Base-by-base conservation (phyloP, 2,329 filamentous ascomycete genomes). In the Penicillium aurantiogriseum region DNA sequence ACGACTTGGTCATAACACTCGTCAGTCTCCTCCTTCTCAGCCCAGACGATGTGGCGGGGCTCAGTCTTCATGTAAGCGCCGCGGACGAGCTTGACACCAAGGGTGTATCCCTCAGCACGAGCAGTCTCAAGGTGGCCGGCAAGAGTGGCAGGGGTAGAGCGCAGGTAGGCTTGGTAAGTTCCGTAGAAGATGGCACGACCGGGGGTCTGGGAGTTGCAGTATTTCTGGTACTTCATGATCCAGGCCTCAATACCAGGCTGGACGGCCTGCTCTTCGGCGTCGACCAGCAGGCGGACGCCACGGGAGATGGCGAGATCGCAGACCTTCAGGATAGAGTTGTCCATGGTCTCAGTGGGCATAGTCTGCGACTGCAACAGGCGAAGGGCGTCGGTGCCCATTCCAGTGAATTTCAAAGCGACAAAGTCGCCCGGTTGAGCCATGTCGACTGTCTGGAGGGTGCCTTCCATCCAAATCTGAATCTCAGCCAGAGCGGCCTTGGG, bases 1-100 rank as follows among this genome's bases (percentile, higher is more conserved):
- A 82, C 80, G 33, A 85, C 77, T n/a, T 75, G 76, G 63, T 88
- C 82, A 70, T 87, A 88, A 62, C 78, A 80, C 3, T 62, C 59
- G 45, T 81, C 79, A 0, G 79, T 81, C 15, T 80, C 76, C 31
- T 76, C 74, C 61, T 81, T 81, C 42, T 73, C 74, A 31, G 77
- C 74, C 69, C 78, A 77, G 60, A 81, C 80, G 60, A 77, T 58
- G 23, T 75, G 68, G 23, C 79, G 71, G 15, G 72, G 71, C 55
- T 83, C 81, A 23, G 74, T 80, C 56, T 76, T 75, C 56, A 84
- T 78, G 62, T 83, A 83, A 10, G 81, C 81, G 13, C 81, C 81
- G 7, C 81, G 76, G 5, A 83, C 81, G 2, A 83, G 72, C 69
- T 83, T 83, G 46, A 83, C 75, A 4, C 77, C 81, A 0, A 81